Evolutionary conservation across 2,329 filamentous ascomycete species (phyloP).

Genomic region (Hypoxylon sp.): DNA sequence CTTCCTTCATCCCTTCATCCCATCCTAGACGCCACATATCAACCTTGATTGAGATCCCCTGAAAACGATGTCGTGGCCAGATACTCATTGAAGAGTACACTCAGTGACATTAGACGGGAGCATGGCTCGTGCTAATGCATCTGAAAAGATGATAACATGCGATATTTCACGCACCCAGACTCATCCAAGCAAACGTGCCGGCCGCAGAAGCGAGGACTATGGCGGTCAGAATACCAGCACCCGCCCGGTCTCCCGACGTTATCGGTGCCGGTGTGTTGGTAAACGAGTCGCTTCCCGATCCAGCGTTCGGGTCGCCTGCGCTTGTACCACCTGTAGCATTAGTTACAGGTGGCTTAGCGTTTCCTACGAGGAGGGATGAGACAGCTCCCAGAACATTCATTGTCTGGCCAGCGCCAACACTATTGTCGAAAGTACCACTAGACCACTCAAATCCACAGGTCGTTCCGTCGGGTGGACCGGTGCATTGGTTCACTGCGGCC

Average conservation of each 20-base stretch:
- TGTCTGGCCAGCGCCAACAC: slow-evolving; percentile 71
- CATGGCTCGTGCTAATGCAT: neutral
- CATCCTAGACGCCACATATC: slow-evolving; percentile 37
- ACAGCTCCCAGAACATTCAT: slow-evolving; percentile 72
- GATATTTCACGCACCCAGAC: slow-evolving; percentile 55
- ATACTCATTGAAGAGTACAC: neutral
- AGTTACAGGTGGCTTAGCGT: slow-evolving; percentile 61
- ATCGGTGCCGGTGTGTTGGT: slow-evolving; percentile 56
- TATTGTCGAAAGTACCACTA: slow-evolving; percentile 64
- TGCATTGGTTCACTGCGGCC: slow-evolving; percentile 59
- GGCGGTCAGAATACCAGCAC: slow-evolving; percentile 64
- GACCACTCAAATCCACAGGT: slow-evolving; percentile 68
- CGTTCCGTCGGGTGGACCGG: slow-evolving; percentile 55
- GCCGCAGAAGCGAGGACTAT: slow-evolving; percentile 60
- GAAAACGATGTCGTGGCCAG: neutral
- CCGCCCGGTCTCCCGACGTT: slow-evolving; percentile 63
- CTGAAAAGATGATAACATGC: neutral
- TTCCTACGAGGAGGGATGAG: slow-evolving; percentile 65
- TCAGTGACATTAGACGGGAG: slow-evolving; percentile 11
- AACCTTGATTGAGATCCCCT: slow-evolving; percentile 2
- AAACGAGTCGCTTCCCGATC: slow-evolving; percentile 57
- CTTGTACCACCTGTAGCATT: slow-evolving; percentile 67
- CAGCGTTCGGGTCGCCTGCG: slow-evolving; percentile 61
- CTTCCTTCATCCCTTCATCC: slow-evolving; percentile 30
- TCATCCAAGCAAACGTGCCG: slow-evolving; percentile 66